Base-by-base conservation (phyloP, 225 moss, liverwort and hornwort genomes). In the Pseudoscleropodium purum region DNA sequence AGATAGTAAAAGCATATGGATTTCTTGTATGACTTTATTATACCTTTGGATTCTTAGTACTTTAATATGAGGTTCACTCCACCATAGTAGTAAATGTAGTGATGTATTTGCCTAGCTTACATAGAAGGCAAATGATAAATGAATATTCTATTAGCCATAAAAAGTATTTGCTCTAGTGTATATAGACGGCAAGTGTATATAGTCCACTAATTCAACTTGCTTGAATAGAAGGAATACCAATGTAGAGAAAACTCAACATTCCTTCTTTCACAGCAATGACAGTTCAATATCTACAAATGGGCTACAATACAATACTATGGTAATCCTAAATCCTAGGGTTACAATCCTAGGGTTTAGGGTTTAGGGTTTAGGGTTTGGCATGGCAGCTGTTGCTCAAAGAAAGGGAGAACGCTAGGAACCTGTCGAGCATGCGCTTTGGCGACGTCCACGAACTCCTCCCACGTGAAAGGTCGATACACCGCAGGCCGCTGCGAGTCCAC, bases 391-490 rank as follows among this genome's bases (percentile, higher is more conserved):
- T 54, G 65, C 75, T 90, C 81, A 61, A 93, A 93, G 80, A 54
- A 59, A 27, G 89, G 92, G 33, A 92, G 92, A 75, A 89, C 79
- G 43, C 91, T 89, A 5, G 85, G 85, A 70, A 84, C 47, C 7
- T 52, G 36, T 5, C 92, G 67, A 34, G 24, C 67, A 21, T 52
- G 64, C 11, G 39, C 67, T 63, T 81, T 87, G 4, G 75, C 80
- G 62, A 49, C 54, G 24, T 91, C 90, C 82, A 17, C 36, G 62
- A 90, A 94, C 43, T 94, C 93, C 34, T 78, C 67, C 93, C 89
- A 93, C 75, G 91, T 93, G 87, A 94, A 94, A 27, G 94, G 91
- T 31, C 91, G 87, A 85, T 93, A 94, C 39, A 89, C 16, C 7
- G 79, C 72, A 17, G 91, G 90, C 43, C 85, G 72, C 31, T 29